Conservation (phyloP, 2,329 filamentous ascomycete genomes). For the Aspergillus proliferans region DNA sequence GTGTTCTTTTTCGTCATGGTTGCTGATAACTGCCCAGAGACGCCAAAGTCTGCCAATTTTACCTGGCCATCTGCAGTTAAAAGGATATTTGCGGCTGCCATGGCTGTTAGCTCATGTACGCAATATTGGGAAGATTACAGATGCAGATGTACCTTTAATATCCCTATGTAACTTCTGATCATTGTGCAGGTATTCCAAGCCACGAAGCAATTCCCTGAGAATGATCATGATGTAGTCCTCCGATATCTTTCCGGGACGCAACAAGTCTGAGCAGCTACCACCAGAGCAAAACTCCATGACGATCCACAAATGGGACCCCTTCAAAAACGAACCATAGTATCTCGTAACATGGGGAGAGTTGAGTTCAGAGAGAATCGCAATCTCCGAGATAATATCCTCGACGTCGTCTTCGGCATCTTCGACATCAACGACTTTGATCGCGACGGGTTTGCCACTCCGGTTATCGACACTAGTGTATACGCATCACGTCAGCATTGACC, state of each 20-base stretch:
- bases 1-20: conserved; percentile 99
- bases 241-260: conserved; percentile 85
- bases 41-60: conserved; percentile 94
- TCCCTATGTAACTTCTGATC: conserved; percentile 96
- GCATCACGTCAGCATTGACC: conserved; percentile 3
- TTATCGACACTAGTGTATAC: conserved; percentile 67
- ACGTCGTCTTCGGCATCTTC: conserved; percentile 99
- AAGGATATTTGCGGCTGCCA: conserved; percentile 79
- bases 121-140: not conserved
- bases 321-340: conserved; percentile 95
- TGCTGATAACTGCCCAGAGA: conserved; percentile 89
- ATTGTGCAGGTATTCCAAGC: conserved; percentile 84
- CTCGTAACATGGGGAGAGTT: conserved; percentile 95
- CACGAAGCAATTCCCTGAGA: conserved; percentile 78
- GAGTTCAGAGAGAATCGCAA: conserved; percentile 91
- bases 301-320: conserved; percentile 95
- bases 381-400: conserved; percentile 98
- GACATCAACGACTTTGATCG: conserved; percentile 98
- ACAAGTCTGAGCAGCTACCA: conserved; percentile 88
- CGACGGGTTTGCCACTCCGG: conserved; percentile 83
- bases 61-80: conserved; percentile 88
- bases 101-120: conserved; percentile 9
- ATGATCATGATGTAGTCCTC: conserved; percentile 98
- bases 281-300: conserved; percentile 99
- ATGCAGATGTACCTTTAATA: conserved; percentile 65